Evolutionary conservation across 1,284 basidiomycete species (phyloP), one percentile per base, ranked within the genome.

Genomic region (Afroboletus lepidellus): DNA sequence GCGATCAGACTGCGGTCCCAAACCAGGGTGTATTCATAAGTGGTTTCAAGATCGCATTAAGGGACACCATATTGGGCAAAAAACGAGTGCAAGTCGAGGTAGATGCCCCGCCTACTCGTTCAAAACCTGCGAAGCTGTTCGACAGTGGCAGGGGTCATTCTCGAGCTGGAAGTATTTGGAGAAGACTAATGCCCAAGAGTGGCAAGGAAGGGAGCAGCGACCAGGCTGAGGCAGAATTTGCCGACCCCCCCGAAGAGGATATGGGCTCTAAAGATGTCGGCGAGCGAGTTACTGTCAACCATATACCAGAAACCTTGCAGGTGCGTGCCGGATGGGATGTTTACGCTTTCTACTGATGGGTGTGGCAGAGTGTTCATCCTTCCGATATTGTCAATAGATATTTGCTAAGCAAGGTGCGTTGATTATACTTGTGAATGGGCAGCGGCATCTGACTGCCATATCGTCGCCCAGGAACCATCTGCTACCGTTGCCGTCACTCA

Each of bases 11-110:
- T 23, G 29, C 12, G 5, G 13, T 27, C 8, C 32, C 39, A 18
- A 53, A 47, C 12, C 55, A 56, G 20, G 29, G 42, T 5, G 51
- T 53, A 13, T 53, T 53, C 20, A 36, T 53, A 16, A 48, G 41
- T 8, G 47, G 51, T 20, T 48, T 53, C 42, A 53, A 53, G 27
- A 53, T 53, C 7, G 51, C 51, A 21, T 29, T 46, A 27, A 41
- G 27, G 34, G 41, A 43, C 41, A 43, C 9, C 29, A 21, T 43
- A 32, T 43, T 43, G 29, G 41, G 41, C 29, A 30, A 20, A 32
- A 43, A 32, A 32, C 41, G 41, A 3, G 41, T 43, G 29, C 29
- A 43, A 32, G 41, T 43, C 29, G 41, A 43, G 29, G 41, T 43
- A 32, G 41, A 43, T 20, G 16, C 41, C 9, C 41, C 29, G 6